Percentiles rank a stretch among this genome's conserved stretches.
Evolutionary conservation across 352 stramenopile genomes (phyloP).

Genomic region (Stramenopiles sp.): DNA sequence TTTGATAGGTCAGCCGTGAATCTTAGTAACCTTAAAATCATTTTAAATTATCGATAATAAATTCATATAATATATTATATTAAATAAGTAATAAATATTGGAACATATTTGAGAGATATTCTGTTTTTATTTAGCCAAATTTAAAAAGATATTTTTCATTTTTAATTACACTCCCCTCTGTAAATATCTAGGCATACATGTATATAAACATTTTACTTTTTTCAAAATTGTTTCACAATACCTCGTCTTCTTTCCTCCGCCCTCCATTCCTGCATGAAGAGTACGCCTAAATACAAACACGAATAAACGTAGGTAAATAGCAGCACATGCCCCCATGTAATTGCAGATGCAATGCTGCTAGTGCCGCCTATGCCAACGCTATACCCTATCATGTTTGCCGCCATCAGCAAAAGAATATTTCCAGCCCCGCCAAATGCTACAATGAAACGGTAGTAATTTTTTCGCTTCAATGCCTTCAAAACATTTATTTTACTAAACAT

Average conservation of each 20-base stretch:
- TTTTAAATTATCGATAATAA: too few species aligned
- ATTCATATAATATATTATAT: too few species aligned
- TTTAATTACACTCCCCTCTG: too few species aligned
- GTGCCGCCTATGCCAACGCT: conserved; percentile 23
- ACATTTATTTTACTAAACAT: background rate
- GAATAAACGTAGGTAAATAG: background rate
- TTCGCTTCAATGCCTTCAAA: background rate
- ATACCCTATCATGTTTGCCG: conserved; percentile 34
- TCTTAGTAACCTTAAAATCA: too few species aligned
- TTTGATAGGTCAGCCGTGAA: too few species aligned
- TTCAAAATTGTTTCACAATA: background rate
- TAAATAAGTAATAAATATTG: too few species aligned
- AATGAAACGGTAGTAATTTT: conserved; percentile 16
- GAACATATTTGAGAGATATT: too few species aligned
- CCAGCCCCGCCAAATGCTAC: conserved; percentile 21
- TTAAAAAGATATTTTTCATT: too few species aligned
- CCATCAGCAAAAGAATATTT: conserved; percentile 31
- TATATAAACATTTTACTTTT: background rate
- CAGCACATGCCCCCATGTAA: background rate
- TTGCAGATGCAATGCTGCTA: background rate
- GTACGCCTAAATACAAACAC: background rate
- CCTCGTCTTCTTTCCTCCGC: background rate
- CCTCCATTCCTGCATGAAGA: background rate
- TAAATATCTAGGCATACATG: background rate
- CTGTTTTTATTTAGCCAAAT: too few species aligned